Base-by-base conservation (phyloP, 305 asterid genomes). In the Petunia hybrid region DNA sequence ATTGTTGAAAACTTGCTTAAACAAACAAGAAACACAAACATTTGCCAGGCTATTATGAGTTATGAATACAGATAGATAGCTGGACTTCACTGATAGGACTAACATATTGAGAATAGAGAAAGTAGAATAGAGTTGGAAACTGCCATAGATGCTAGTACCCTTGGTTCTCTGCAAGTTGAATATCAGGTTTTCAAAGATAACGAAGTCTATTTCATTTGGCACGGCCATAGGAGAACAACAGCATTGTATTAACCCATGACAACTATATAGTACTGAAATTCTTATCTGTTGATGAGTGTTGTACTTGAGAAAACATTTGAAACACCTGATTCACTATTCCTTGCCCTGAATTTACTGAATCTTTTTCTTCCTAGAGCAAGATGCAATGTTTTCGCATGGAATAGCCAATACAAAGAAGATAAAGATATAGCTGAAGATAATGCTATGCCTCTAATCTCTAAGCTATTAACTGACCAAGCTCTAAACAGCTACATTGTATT, bases 61-160 rank as follows among this genome's bases (percentile, higher is more conserved):
- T 13, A 69, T 69, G 59, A 69, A 69, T 62, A 43, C 43, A 45
- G 76, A 22, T 60, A 60, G 39, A 60, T 60, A 60, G 65, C 39
- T 57, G 7, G 65, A 60, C 12, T 60, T 16, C 13, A 60, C 39
- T 6, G 65, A 60, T 22, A 60, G 3, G 39, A 60, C 38, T 35
- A 2, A 36, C 67, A 62, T 62, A 35, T 36, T 31, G n/a, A 62
- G 14, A 62, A 63, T 31, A 61, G 41, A 61, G 1, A 53, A 57
- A 14, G 8, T 57, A 1, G 62, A 57, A 57, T 57, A 57, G 62
- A 57, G 3, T 57, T 63, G 40, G 36, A 63, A 9, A 63, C 68
- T 35, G 68, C 8, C 1, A 2, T 10, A 63, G 35, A 36, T 62
- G 41, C 39, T 31, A 14, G 67, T 35, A 62, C 1, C 35, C 42